Conservation (phyloP, 2,329 filamentous ascomycete genomes). For the Colletotrichum noveboracense region DNA sequence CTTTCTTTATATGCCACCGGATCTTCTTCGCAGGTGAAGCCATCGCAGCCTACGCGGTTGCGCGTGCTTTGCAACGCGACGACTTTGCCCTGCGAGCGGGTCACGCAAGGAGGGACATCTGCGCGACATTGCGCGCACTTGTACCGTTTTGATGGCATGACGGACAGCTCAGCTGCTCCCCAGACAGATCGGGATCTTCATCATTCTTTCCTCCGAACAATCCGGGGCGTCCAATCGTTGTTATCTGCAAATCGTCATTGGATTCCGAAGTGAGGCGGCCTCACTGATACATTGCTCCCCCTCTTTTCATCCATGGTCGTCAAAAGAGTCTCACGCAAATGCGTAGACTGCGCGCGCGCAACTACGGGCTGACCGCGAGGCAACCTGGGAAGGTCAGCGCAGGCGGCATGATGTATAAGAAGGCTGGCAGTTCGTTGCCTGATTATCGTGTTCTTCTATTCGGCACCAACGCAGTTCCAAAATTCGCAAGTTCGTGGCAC, state of each 20-base stretch:
- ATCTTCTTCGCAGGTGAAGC: background rate
- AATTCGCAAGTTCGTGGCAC: background rate
- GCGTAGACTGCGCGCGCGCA: background rate
- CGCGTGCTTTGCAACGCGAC: background rate
- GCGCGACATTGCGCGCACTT: constrained; percentile 12
- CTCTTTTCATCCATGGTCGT: background rate
- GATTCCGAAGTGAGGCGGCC: background rate
- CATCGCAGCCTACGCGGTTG: background rate
- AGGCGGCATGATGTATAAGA: background rate
- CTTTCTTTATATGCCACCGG: background rate
- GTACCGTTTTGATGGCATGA: constrained; percentile 7
- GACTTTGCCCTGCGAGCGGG: background rate
- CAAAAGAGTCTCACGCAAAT: background rate
- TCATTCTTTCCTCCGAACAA: background rate
- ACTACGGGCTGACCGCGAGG: background rate
- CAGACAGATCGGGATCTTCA: background rate
- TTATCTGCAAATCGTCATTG: background rate
- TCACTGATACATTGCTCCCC: background rate
- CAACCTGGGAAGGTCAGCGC: background rate
- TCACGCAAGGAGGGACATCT: background rate
- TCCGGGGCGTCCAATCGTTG: background rate
- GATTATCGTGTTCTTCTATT: background rate
- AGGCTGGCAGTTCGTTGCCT: background rate
- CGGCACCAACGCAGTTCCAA: background rate
- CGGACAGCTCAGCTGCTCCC: constrained; percentile 15